Evolutionary conservation across 2,329 filamentous ascomycete genomes (phyloP).

Genomic region (Epicoccum sorghinum): DNA sequence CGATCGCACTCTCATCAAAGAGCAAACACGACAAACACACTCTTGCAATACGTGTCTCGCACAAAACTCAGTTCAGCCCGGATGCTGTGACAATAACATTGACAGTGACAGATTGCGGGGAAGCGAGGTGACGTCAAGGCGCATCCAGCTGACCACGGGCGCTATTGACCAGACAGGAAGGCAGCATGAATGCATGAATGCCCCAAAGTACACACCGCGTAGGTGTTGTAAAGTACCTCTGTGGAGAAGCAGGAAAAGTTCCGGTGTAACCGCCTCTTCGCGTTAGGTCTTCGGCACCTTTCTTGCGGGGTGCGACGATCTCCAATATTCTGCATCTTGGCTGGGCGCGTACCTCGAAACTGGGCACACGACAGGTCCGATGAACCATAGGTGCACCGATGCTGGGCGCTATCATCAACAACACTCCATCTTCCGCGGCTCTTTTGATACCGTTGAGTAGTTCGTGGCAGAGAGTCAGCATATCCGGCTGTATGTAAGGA

Average conservation of each 20-base stretch:
- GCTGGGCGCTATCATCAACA: not conserved
- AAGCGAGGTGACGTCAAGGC: conserved; percentile 12
- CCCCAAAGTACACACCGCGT: conserved; percentile 8
- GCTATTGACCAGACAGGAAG: conserved; percentile 13
- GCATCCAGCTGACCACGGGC: conserved; percentile 15
- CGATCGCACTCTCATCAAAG: not conserved
- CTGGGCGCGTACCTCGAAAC: conserved; percentile 5
- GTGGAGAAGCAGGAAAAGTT: conserved; percentile 10
- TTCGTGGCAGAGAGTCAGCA: conserved; percentile 13
- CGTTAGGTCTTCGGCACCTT: conserved; percentile 14
- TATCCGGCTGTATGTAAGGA: conserved; percentile 22
- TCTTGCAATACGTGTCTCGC: too few species aligned
- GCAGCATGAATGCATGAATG: conserved; percentile 2
- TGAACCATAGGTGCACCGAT: conserved; percentile 3
- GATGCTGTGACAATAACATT: not conserved
- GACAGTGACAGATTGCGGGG: conserved; percentile 9
- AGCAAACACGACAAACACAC: too few species aligned
- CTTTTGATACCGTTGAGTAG: not conserved
- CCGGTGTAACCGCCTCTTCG: conserved; percentile 17
- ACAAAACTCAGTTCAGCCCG: too few species aligned
- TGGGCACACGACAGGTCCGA: conserved; percentile 9
- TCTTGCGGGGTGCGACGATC: conserved; percentile 23
- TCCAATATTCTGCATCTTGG: conserved; percentile 17
- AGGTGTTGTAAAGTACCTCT: conserved; percentile 1
- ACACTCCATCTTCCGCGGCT: not conserved